Percentiles rank a stretch among this genome's conserved stretches.
phyloP scores from a whole-genome alignment of 345 rosid species.

The Boechera stricta region DNA sequence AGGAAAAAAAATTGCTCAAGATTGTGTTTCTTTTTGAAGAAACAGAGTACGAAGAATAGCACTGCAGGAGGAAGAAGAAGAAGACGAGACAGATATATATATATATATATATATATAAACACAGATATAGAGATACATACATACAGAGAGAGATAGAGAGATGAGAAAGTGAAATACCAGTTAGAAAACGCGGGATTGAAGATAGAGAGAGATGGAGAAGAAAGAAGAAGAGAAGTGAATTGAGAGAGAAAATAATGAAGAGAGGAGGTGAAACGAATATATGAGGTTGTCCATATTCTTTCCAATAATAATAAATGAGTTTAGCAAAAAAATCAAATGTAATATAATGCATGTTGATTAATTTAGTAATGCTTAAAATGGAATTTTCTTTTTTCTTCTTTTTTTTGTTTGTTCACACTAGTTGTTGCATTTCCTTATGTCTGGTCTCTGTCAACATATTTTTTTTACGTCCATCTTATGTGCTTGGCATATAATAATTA shows the following conservation, averaged over 20 bases:
- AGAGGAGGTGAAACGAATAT: slow-evolving; percentile 41
- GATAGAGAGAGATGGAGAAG: slow-evolving; percentile 8
- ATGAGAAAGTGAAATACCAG: slow-evolving; percentile 32
- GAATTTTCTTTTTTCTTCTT: not conserved
- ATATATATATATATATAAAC: not conserved
- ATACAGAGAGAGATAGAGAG: slow-evolving; percentile 16
- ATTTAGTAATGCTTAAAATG: not conserved
- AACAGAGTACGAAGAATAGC: slow-evolving; percentile 32
- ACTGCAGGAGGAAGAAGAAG: slow-evolving; percentile 28
- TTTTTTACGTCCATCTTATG: slow-evolving; percentile 26
- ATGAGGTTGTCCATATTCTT: slow-evolving; percentile 48
- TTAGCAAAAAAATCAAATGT: not conserved
- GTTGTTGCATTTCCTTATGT: slow-evolving; percentile 11
- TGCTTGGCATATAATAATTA: slow-evolving; percentile 6
- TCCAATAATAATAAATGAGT: not conserved
- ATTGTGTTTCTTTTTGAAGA: slow-evolving; percentile 7
- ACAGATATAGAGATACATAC: not conserved
- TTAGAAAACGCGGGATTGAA: slow-evolving; percentile 41
- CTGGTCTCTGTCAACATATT: slow-evolving; percentile 13
- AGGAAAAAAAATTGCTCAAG: not conserved
- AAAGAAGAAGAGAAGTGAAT: slow-evolving; percentile 2
- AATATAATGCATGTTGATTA: slow-evolving; percentile 20
- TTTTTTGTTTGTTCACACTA: slow-evolving; percentile 29
- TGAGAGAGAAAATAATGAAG: slow-evolving; percentile 28
- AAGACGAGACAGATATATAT: slow-evolving; percentile 1